Evolutionary conservation across 805 yeast genomes (phyloP).

Genomic region (Candida peoriensis): DNA sequence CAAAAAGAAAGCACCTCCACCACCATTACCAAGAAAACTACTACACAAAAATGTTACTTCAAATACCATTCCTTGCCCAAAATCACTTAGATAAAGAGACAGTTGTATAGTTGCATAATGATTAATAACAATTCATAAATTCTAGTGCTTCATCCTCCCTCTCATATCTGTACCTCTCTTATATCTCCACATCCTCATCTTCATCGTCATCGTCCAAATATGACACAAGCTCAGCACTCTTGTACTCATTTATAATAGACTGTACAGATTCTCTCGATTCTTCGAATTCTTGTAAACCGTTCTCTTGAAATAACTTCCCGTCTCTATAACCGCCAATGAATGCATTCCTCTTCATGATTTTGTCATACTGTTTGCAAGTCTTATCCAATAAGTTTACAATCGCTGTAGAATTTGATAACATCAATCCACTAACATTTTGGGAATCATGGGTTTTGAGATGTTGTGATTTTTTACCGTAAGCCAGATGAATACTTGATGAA

Average conservation of each 20-base stretch:
- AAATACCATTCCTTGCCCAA: no score
- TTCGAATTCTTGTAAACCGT: slow-evolving; percentile 61
- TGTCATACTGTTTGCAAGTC: slow-evolving; percentile 72
- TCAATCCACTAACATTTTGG: slow-evolving; percentile 66
- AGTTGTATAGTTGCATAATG: no score
- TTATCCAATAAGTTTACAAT: slow-evolving; percentile 61
- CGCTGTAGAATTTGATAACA: slow-evolving; percentile 78
- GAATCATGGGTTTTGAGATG: slow-evolving; percentile 32
- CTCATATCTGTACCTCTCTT: no score
- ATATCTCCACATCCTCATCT: slow-evolving; percentile 25
- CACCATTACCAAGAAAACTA: slow-evolving; percentile 28
- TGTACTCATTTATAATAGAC: slow-evolving; percentile 72
- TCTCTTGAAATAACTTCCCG: slow-evolving; percentile 33
- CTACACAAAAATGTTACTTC: slow-evolving; percentile 1
- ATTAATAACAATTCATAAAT: no score
- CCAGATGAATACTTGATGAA: slow-evolving; percentile 72
- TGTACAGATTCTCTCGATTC: slow-evolving; percentile 72
- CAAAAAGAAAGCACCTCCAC: slow-evolving; percentile 33
- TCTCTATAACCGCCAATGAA: slow-evolving; percentile 72
- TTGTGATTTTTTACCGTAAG: slow-evolving; percentile 70
- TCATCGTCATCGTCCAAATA: slow-evolving; percentile 37
- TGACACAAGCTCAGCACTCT: slow-evolving; percentile 56
- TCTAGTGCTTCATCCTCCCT: no score
- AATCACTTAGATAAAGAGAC: no score
- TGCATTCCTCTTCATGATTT: slow-evolving; percentile 73